Base-by-base conservation (phyloP, 1,284 basidiomycete species). In the Trichosporon ovoides region DNA sequence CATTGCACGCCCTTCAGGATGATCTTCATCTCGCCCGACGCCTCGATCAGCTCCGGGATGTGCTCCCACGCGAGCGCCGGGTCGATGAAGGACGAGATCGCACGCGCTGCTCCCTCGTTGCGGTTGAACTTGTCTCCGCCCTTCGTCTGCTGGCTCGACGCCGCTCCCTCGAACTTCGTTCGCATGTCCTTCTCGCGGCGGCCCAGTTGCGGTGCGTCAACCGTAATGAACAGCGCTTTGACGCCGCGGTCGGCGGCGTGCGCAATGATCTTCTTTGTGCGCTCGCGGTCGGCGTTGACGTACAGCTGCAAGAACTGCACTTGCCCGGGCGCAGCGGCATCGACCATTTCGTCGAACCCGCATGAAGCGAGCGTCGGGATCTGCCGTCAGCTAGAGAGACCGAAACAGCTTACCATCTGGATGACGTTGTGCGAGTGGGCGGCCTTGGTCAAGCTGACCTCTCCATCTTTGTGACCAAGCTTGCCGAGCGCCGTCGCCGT, bases 11-110 rank as follows among this genome's bases (percentile, higher is more conserved):
- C 91, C 76, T 97, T 98, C 54, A 97, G 80, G 60, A 96, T 85
- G 58, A 98, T 80, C 14, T 93, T 91, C 89, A 96, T 91, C 19
- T 64, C 68, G 67, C 85, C 87, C 0, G 94, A 95, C 62, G 95
- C 91, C 64, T 83, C 85, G 76, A 87, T 86, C 77, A 98, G 91
- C 84, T 91, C 95, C 7, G 83, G 78, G 35, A 97, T 78, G 71
- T 98, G 93, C 37, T 83, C 82, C 94, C 94, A 97, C 62, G 83
- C 83, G 56, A 97, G 79, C 7, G 84, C 83, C 0, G 94, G 90
- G 75, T 98, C 94, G 67, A 98, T 97, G 79, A 97, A 97, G 4
- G 88, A 89, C 83, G 93, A 74, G 68, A 98, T 97, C n/a, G 94
- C 93, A 59, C 92, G 81, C 1, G 94, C 93, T 4, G 91, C 94